Evolutionary conservation across 2,329 filamentous ascomycete genomes (phyloP).

Genomic region (Penicillium psychrosexuale): DNA sequence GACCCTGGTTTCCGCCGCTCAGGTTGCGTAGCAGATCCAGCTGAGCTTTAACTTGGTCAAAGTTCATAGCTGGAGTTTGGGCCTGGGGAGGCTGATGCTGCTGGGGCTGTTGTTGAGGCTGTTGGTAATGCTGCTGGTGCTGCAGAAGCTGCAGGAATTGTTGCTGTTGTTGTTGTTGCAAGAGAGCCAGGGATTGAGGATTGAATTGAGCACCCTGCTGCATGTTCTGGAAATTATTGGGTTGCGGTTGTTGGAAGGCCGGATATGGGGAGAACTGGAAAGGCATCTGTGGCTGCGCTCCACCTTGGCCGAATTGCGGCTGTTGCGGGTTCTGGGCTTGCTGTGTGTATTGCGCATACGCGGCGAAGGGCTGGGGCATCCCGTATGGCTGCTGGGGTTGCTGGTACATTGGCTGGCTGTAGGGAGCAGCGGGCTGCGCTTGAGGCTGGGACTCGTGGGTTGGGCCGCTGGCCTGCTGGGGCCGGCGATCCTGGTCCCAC

Average conservation of each 20-base stretch:
- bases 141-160: slow-evolving; percentile 28
- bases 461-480: slow-evolving; percentile 22
- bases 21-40: slow-evolving; percentile 41
- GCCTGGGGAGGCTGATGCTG: slow-evolving; percentile 20
- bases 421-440: slow-evolving; percentile 20
- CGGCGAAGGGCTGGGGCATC: slow-evolving; percentile 30
- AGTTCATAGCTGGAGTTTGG: slow-evolving; percentile 34
- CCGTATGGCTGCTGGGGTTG: slow-evolving; percentile 26
- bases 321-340: slow-evolving; percentile 23
- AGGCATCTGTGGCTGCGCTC: slow-evolving; percentile 32
- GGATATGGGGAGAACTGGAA: slow-evolving; percentile 33
- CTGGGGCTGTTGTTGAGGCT: slow-evolving; percentile 16
- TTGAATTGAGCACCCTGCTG: slow-evolving; percentile 52
- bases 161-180: slow-evolving; percentile 45
- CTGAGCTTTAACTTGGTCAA: slow-evolving; percentile 43
- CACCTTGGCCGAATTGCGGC: slow-evolving; percentile 26
- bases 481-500: slow-evolving; percentile 28
- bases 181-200: slow-evolving; percentile 54
- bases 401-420: slow-evolving; percentile 25
- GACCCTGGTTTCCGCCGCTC: slow-evolving; percentile 34
- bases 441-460: slow-evolving; percentile 23
- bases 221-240: slow-evolving; percentile 43
- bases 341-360: slow-evolving; percentile 26
- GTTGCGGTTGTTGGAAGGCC: slow-evolving; percentile 41
- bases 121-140: slow-evolving; percentile 13